Conservation (phyloP, 805 yeast species). For the Teunomyces kruisii region DNA sequence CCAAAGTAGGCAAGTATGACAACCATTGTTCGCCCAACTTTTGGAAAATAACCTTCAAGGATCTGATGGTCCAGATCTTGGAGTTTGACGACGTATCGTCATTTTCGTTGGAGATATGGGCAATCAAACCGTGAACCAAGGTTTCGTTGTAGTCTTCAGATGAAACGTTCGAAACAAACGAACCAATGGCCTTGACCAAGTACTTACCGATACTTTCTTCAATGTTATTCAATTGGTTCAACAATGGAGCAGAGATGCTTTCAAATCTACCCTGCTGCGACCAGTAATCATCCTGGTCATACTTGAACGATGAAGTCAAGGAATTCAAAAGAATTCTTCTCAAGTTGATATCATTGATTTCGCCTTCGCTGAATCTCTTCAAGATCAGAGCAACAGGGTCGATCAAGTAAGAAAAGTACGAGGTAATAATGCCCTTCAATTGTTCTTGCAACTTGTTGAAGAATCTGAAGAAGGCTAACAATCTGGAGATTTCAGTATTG, state of each 20-base stretch:
- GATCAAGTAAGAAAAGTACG: conserved; percentile 80
- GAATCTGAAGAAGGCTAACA: conserved; percentile 78
- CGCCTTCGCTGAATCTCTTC: conserved; percentile 45
- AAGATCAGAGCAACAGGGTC: conserved; percentile 68
- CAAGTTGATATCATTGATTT: conserved; percentile 47
- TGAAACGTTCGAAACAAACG: conserved; percentile 68
- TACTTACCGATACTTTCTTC: conserved; percentile 78
- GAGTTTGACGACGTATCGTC: conserved; percentile 56
- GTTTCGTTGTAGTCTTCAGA: conserved; percentile 71
- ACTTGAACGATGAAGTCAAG: conserved; percentile 76
- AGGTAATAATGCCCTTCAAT: conserved; percentile 82
- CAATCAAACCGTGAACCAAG: conserved; percentile 45
- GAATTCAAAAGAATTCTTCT: conserved; percentile 75
- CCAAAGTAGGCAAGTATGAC: conserved; percentile 84
- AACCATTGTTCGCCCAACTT: conserved; percentile 96
- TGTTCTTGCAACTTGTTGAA: conserved; percentile 81
- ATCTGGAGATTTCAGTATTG: conserved; percentile 55
- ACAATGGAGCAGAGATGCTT: conserved; percentile 58
- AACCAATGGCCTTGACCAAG: conserved; percentile 74
- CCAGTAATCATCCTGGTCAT: conserved; percentile 96
- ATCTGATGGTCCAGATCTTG: conserved; percentile 79
- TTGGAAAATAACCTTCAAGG: conserved; percentile 78
- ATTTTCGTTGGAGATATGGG: conserved; percentile 46
- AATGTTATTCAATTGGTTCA: conserved; percentile 63
- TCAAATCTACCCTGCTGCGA: conserved; percentile 83